phyloP scores from a whole-genome alignment of 139 green algal genomes.

The Micractinium conductrix region DNA sequence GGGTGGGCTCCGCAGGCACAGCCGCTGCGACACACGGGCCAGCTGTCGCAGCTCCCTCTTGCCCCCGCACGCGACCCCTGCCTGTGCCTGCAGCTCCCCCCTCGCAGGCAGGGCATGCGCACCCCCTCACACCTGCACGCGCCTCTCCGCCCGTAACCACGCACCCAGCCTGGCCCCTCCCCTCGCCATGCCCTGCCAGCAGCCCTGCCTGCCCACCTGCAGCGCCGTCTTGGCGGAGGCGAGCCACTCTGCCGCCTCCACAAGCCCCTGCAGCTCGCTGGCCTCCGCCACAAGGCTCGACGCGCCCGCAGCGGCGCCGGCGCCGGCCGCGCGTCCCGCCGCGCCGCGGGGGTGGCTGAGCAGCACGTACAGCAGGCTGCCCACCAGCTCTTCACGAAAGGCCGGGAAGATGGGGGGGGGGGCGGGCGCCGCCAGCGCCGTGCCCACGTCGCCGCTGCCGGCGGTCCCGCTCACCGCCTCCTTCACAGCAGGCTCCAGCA shows the following conservation, averaged over 20 bases:
- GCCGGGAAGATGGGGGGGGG: conserved; percentile 36
- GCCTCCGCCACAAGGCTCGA: conserved; percentile 19
- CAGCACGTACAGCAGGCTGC: conserved; percentile 50
- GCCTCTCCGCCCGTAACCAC: no score
- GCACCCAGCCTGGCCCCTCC: no score
- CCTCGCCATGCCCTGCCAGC: no score
- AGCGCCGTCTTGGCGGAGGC: conserved; percentile 61
- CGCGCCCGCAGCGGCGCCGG: background rate
- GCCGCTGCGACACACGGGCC: no score
- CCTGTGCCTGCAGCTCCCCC: no score
- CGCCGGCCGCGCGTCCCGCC: background rate
- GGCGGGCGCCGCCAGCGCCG: background rate
- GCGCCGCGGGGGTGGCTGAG: conserved; percentile 34
- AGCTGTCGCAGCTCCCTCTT: no score
- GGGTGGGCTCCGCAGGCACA: no score
- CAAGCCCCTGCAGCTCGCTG: conserved; percentile 14
- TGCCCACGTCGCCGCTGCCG: conserved; percentile 6
- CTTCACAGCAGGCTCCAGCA: conserved; percentile 27
- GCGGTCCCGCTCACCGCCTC: conserved; percentile 7
- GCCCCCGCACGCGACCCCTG: no score
- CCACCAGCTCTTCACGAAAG: conserved; percentile 62
- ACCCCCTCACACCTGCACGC: no score
- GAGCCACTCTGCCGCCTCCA: conserved; percentile 57
- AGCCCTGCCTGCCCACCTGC: conserved; percentile 22
- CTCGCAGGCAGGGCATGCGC: no score